Base-by-base conservation (phyloP, 2,329 filamentous ascomycete genomes). In the Aspergillus ochraceoroseus region DNA sequence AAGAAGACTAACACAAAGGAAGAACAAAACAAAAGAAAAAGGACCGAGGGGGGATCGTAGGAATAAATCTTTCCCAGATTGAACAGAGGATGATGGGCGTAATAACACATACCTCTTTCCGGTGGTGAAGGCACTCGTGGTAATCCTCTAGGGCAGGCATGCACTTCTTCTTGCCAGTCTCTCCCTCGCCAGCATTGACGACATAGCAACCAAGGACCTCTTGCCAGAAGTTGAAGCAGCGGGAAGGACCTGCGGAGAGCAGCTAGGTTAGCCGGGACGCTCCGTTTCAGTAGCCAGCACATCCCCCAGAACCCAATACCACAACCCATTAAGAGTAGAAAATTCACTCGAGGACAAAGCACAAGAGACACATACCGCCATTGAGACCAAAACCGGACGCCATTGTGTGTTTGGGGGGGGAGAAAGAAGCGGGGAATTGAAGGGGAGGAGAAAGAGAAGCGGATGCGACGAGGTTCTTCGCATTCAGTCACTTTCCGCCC, bases 191-290 rank as follows among this genome's bases (percentile, higher is more conserved):
- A 41, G 87, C 87, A 73, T 96, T 96, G 63, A 95, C 82, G 47
- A 95, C 88, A 68, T 98, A 98, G 80, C 92, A 98, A 59, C 88
- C 88, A 65, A 98, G 85, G 53, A 96, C 82, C 71, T 98, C 92
- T 73, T 98, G 92, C 92, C 92, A 98, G 80, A 95, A 98, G 64
- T 89, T 87, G 75, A 95, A 96, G 81, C 92, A 98, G 69, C 90
- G 86, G 58, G 74, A 77, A 53, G 77, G 77, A 59, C 80, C 80
- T 83, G 58, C 25, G 40, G 33, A 41, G 34, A 45, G 41, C 37
- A 45, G 45, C 23, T 43, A 31, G 14, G 46, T 61, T 52, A 61
- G 57, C 51, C 33, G 42, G 29, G 20, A 32, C 33, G 23, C 43
- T 51, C 52, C 30, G 49, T 41, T 40, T 38, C 40, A 35, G 38